Evolutionary conservation across 108 stramenopile genomes (phyloP).

Genomic region (Asterionellopsis glacialis): DNA sequence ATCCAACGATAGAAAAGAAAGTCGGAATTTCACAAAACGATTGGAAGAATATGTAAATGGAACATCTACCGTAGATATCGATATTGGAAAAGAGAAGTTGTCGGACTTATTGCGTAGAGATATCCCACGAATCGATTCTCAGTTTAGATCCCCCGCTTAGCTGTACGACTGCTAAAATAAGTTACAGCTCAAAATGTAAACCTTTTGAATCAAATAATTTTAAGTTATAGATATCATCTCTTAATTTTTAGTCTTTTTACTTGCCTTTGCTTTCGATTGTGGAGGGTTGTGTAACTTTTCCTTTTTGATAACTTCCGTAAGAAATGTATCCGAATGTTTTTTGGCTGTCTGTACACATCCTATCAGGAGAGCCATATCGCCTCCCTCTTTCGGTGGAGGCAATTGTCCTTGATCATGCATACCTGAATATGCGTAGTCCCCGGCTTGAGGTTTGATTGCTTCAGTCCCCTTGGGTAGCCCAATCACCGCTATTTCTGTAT

Average conservation of each 20-base stretch:
- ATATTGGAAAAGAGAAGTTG: no score
- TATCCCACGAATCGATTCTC: no score
- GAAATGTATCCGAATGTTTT: constrained; percentile 51
- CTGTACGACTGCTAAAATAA: no score
- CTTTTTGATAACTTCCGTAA: constrained; percentile 58
- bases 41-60: no score
- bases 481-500: constrained; percentile 19
- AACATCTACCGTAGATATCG: no score
- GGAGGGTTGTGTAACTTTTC: constrained; percentile 23
- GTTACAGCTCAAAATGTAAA: no score
- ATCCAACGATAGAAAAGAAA: no score
- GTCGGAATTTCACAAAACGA: no score
- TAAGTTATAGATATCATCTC: neutral
- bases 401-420: constrained; percentile 77
- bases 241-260: constrained; percentile 1
- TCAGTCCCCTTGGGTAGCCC: constrained; percentile 23
- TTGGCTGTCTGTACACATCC: constrained; percentile 61
- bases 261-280: neutral
- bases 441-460: constrained; percentile 36
- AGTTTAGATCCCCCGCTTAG: no score
- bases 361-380: constrained; percentile 49
- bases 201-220: no score
- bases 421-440: constrained; percentile 61
- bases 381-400: constrained; percentile 58
- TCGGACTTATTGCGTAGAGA: no score